phyloP scores from a whole-genome alignment of 257 asterid species.

The Forsythia viridissima region DNA sequence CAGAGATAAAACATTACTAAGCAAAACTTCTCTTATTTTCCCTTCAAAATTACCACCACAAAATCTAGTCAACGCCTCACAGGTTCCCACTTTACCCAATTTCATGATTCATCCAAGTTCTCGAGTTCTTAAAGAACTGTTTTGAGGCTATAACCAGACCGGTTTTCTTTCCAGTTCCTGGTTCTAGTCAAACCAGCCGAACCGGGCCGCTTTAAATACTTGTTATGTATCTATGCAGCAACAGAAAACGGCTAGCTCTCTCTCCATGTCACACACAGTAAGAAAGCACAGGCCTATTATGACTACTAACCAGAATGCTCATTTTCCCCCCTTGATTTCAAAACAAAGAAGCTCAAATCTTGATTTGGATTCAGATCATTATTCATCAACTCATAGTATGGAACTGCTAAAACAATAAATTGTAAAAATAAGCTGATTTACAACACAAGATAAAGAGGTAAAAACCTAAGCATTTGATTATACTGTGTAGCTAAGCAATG shows the following conservation, averaged over 20 bases:
- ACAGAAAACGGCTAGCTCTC: not conserved
- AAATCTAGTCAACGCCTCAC: too few relatives aligned
- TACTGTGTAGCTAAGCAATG: conserved; percentile 22
- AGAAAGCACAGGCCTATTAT: not conserved
- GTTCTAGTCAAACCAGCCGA: not conserved
- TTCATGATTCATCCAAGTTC: too few relatives aligned
- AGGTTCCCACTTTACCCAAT: too few relatives aligned
- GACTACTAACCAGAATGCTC: not conserved
- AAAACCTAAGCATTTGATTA: not conserved
- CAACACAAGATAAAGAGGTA: conserved; percentile 11
- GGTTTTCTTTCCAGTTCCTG: not conserved
- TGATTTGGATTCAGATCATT: conserved; percentile 29
- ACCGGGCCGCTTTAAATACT: not conserved
- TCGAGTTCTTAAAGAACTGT: too few relatives aligned
- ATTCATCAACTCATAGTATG: conserved; percentile 27
- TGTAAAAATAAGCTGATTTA: conserved; percentile 21
- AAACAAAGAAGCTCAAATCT: conserved; percentile 14
- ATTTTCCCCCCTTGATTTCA: too few relatives aligned
- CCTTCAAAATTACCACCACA: too few relatives aligned
- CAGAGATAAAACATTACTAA: too few relatives aligned
- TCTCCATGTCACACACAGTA: not conserved
- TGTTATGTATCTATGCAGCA: not conserved
- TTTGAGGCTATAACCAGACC: too few relatives aligned
- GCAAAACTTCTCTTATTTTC: too few relatives aligned
- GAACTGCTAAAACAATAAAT: not conserved